These are phyloP conservation scores for Albatrellus ellisii DNA, from an alignment of 768 basidiomycete species.

Conservation along the genomic window DNA sequence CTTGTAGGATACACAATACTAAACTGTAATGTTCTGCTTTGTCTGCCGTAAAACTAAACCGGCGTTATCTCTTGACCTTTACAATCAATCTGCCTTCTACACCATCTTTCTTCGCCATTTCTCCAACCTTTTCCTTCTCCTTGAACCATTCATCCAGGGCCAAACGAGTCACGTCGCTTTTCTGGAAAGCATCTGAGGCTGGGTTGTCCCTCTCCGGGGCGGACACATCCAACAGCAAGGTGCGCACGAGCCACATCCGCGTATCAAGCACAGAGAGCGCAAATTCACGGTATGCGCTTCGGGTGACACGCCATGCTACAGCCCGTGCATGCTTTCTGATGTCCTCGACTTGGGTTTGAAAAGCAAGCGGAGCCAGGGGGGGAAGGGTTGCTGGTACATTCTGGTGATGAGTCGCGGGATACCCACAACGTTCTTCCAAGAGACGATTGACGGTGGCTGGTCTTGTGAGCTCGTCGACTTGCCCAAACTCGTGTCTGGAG, in stretches of 20 bases:
- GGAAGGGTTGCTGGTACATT: background rate
- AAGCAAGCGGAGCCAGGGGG: background rate
- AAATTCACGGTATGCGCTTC: background rate
- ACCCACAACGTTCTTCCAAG: too few relatives aligned
- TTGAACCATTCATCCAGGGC: background rate
- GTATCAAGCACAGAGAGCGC: background rate
- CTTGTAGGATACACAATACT: background rate
- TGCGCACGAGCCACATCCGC: background rate
- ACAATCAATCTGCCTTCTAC: background rate
- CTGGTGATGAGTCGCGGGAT: background rate
- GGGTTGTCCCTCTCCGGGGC: background rate
- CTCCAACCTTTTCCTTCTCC: background rate
- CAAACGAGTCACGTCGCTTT: too few relatives aligned
- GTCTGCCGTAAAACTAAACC: background rate
- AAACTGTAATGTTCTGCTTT: background rate
- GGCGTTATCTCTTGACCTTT: background rate
- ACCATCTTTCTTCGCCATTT: background rate
- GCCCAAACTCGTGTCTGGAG: background rate
- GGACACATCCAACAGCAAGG: background rate
- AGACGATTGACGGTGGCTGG: background rate
- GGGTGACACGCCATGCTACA: background rate
- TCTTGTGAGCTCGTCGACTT: background rate
- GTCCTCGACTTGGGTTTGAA: background rate
- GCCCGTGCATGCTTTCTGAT: background rate
- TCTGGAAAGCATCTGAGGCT: background rate